phyloP scores from a whole-genome alignment of 2,329 filamentous ascomycete genomes.

The Chaetomiaceae sp. region DNA sequence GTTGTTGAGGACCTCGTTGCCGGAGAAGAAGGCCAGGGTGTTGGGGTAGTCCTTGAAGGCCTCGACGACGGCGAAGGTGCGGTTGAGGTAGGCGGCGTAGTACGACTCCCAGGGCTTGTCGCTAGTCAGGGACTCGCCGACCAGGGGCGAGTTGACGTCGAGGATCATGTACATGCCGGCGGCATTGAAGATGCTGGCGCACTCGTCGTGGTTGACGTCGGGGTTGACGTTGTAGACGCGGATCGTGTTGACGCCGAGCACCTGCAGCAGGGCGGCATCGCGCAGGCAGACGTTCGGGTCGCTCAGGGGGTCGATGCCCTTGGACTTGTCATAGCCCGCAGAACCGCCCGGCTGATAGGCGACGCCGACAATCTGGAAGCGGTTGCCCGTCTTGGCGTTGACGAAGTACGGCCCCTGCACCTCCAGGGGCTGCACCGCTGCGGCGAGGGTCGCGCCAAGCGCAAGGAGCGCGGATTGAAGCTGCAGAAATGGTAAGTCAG shows the following conservation, averaged over 20 bases:
- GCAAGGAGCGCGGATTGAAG: slow-evolving; percentile 43
- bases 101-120: slow-evolving; percentile 53
- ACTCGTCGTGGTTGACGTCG: slow-evolving; percentile 59
- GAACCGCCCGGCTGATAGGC: slow-evolving; percentile 65
- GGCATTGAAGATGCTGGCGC: slow-evolving; percentile 62
- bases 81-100: slow-evolving; percentile 55
- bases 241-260: slow-evolving; percentile 59
- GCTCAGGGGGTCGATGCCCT: slow-evolving; percentile 54
- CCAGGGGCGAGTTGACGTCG: slow-evolving; percentile 60
- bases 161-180: slow-evolving; percentile 64
- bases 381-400: slow-evolving; percentile 51
- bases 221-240: slow-evolving; percentile 65
- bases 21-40: slow-evolving; percentile 68
- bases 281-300: slow-evolving; percentile 52
- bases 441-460: slow-evolving; percentile 46
- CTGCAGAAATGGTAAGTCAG: slow-evolving; percentile 19
- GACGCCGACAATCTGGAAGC: slow-evolving; percentile 60
- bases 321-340: slow-evolving; percentile 51
- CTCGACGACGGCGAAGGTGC: slow-evolving; percentile 61
- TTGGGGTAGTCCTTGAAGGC: slow-evolving; percentile 62
- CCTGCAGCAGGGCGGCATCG: slow-evolving; percentile 61
- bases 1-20: slow-evolving; percentile 71
- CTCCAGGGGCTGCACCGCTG: slow-evolving; percentile 52
- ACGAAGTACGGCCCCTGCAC: slow-evolving; percentile 54
- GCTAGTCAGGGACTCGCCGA: slow-evolving; percentile 51